Conservation (phyloP, 202 grass and related monocot species). For the Digitaria exilis region DNA sequence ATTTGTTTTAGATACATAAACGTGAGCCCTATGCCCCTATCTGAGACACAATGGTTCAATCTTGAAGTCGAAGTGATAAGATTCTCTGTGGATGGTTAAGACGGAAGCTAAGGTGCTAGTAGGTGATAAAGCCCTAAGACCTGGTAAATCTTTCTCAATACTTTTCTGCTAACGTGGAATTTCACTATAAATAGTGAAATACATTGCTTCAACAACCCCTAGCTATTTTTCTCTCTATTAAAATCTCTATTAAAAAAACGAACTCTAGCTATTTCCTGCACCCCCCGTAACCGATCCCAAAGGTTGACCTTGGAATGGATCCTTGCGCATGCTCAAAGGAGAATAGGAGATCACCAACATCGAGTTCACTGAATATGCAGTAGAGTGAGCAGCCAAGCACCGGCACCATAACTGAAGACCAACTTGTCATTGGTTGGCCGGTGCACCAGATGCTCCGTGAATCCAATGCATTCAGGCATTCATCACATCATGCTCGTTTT, state of each 20-base stretch:
- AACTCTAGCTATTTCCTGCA: not conserved
- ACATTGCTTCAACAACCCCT: not conserved
- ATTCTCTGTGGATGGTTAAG: not conserved
- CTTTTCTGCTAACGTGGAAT: not conserved
- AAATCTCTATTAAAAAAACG: too few species aligned
- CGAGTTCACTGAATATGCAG: not conserved
- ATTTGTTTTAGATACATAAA: too few species aligned
- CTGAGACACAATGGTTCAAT: not conserved
- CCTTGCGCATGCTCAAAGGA: not conserved
- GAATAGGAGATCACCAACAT: not conserved
- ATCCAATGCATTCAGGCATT: not conserved
- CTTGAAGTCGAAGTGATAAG: not conserved
- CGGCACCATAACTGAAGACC: slow-evolving; percentile 14
- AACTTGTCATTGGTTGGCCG: not conserved
- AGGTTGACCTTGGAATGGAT: slow-evolving; percentile 1
- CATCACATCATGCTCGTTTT: slow-evolving; percentile 8
- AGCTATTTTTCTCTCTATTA: too few species aligned
- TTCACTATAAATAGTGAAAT: not conserved
- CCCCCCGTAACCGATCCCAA: not conserved
- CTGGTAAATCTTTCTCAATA: not conserved
- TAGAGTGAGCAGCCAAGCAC: not conserved
- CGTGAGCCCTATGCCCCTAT: too few species aligned
- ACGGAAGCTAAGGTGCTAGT: not conserved
- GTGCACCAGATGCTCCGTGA: not conserved
- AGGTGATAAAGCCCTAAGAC: not conserved